Evolutionary conservation across 257 asterid genomes (phyloP).

Genomic region (Eustoma russellianum): DNA sequence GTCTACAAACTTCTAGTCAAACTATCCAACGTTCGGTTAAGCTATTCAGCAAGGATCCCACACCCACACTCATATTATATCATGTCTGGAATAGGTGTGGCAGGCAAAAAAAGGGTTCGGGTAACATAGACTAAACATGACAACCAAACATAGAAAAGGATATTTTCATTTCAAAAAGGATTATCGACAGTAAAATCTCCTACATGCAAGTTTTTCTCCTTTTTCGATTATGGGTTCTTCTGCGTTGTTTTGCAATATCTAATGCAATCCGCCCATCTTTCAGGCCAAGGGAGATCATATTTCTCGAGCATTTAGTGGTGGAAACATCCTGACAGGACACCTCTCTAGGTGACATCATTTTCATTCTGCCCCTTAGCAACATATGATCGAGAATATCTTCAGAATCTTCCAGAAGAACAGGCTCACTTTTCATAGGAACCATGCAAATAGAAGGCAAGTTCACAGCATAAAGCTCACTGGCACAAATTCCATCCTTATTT

Average conservation of each 20-base stretch:
- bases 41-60: no score
- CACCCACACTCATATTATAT: no score
- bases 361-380: conserved; percentile 56
- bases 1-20: no score
- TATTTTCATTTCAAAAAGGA: not conserved
- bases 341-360: conserved; percentile 31
- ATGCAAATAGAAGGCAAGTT: conserved; percentile 18
- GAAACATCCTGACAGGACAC: conserved; percentile 18
- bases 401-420: conserved; percentile 23
- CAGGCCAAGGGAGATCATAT: conserved; percentile 21
- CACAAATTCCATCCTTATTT: conserved; percentile 18
- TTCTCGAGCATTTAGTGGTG: conserved; percentile 18
- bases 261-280: conserved; percentile 24
- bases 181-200: conserved; percentile 6
- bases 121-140: not conserved
- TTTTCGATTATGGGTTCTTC: conserved; percentile 44
- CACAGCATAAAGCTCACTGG: conserved; percentile 14
- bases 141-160: not conserved
- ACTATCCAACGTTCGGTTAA: no score
- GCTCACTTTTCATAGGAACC: conserved; percentile 37
- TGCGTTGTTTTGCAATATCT: conserved; percentile 29
- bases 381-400: conserved; percentile 64
- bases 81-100: no score
- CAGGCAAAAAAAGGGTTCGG: no score
- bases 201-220: conserved; percentile 79